Base-by-base conservation (phyloP, 1,284 basidiomycete genomes). In the Rhodotorula sp. region DNA sequence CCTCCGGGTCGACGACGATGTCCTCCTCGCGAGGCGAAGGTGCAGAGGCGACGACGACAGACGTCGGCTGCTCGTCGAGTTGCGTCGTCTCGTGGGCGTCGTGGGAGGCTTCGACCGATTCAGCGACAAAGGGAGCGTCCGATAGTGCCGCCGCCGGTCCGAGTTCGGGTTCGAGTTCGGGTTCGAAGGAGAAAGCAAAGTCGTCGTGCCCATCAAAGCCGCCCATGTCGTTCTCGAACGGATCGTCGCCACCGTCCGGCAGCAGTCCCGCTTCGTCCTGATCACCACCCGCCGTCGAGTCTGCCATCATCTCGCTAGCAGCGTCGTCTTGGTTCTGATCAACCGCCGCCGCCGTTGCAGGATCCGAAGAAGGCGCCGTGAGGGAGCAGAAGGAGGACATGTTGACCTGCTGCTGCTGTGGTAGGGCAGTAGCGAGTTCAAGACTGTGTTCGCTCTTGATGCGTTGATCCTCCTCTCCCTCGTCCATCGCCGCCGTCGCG, bases 141-240 rank as follows among this genome's bases (percentile, higher is more conserved):
- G 38, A 2, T 2, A 12, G 38, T 12, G 38, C 38, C 2, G 38
- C 38, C 38, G 38, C 34, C 34, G 28, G 28, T 28, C 28, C 28
- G 28, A 34, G 8, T 34, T 34, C 34, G 34, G 34, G 34, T 34
- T 34, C 34, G 34, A 8, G 38, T 43, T 43, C 38, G 38, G 38
- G 38, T 8, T 43, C 10, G 38, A 43, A 43, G 38, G 38, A 14
- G 38, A 43, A 12, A 43, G 38, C 38, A 43, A 34, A 43, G 34
- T 38, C 16, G 48, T 54, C 56, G 26, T 31, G 34, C 5, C n/a
- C 66, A 16, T 67, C 66, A 16, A 50, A 63, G 3, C 66, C 66
- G 34, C 66, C 66, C 31, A 63, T 54, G 43, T 63, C 62, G 10
- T 19, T 7, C 14, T 31, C 57, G 64, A 50, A 48, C 8, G 34